Conservation (phyloP, 1,139 yeast genomes). For the Geotrichum macrosporum region DNA sequence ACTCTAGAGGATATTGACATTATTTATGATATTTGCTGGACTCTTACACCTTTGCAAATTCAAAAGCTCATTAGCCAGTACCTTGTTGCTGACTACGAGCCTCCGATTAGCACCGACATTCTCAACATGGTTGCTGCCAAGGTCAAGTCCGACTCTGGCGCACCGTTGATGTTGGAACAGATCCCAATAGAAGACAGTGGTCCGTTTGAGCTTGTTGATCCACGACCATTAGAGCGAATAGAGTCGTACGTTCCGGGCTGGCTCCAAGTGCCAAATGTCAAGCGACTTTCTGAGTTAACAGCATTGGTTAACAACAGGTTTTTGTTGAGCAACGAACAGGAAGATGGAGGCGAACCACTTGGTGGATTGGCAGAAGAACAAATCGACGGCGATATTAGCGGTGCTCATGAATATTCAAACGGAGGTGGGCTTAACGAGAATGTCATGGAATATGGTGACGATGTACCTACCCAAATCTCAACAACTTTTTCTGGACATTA, state of each 20-base stretch:
- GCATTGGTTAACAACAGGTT: slow-evolving; percentile 43
- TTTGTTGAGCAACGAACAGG: background rate
- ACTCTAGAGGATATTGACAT: slow-evolving; percentile 88
- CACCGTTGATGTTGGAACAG: slow-evolving; percentile 48
- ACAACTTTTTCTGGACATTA: background rate
- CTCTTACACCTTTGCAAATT: slow-evolving; percentile 87
- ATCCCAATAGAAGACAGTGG: slow-evolving; percentile 63
- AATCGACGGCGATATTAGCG: background rate
- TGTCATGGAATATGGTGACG: background rate
- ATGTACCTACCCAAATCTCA: slow-evolving; percentile 4
- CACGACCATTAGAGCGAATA: slow-evolving; percentile 81
- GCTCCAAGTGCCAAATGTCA: slow-evolving; percentile 82
- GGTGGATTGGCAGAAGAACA: slow-evolving; percentile 8
- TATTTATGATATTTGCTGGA: slow-evolving; percentile 91
- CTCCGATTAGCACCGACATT: slow-evolving; percentile 84
- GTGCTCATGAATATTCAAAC: background rate
- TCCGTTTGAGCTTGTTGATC: slow-evolving; percentile 79
- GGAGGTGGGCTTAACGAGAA: background rate
- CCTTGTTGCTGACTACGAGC: slow-evolving; percentile 90
- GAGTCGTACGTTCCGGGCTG: slow-evolving; percentile 97
- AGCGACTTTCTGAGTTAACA: slow-evolving; percentile 84
- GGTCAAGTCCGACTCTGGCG: slow-evolving; percentile 52
- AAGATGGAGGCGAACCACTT: background rate
- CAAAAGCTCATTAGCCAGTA: slow-evolving; percentile 89
- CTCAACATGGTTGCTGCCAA: slow-evolving; percentile 78